Evolutionary conservation across 2,329 filamentous ascomycete species (phyloP), one percentile per base, ranked within the genome.

Genomic region (Hypomyces perniciosus): DNA sequence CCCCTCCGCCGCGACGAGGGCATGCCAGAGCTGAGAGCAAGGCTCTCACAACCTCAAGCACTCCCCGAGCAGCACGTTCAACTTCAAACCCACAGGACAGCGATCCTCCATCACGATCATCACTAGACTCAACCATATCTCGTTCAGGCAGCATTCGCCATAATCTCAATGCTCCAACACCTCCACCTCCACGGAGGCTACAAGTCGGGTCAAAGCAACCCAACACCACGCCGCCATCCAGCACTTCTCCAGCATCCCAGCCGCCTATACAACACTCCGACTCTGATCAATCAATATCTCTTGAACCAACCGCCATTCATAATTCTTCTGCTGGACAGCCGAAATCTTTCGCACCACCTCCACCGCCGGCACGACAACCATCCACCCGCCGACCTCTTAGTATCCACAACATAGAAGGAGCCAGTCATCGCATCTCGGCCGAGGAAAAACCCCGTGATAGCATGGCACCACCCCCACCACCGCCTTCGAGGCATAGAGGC

Each of bases 161-260:
- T 46, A 68, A 66, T 51, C 60, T 64, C 13, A 65, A 67, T 48
- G 72, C 70, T 0, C 79, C 78, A 0, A 72, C 75, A 7, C 79
- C 80, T 12, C 79, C 80, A 13, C 79, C 80, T 1, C 77, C 80
- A 7, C 71, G 79, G 41, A 72, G 80, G 30, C 73, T 72, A 6
- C 68, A 68, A 31, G 69, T 71, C 43, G 61, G 57, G 12, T 62
- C 68, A n/a, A 69, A 62, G 35, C 65, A 65, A 39, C 57, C 61
- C 3, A 61, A 52, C 34, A 59, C 59, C 20, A 39, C 56, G 10
- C 54, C 57, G 2, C 51, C 57, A 5, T 54, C 56, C 8, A 51
- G 58, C 12, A 41, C 50, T 8, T 52, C 55, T 29, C 54, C 29
- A 60, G 52, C 12, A 28, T 47, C 26, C 29, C 56, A 20, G 20